Conservation (phyloP, 1,284 basidiomycete genomes). For the Termitomyces sp. region DNA sequence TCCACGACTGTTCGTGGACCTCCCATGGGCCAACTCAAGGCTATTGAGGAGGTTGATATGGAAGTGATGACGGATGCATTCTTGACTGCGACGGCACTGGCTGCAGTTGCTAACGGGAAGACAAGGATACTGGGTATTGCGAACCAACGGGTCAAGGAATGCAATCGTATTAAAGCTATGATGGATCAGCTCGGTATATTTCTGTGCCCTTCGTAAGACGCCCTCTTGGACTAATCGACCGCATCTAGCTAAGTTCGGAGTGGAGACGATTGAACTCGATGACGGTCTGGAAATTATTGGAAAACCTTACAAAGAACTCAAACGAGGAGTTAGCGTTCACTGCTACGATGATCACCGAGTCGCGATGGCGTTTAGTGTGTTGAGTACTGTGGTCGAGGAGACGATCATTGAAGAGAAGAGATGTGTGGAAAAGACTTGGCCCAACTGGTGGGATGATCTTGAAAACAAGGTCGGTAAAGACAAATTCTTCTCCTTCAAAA, state of each 20-base stretch:
- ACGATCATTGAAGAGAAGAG: slow-evolving; percentile 93
- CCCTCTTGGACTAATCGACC: slow-evolving; percentile 1
- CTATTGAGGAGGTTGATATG: slow-evolving; percentile 92
- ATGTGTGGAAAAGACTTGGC: slow-evolving; percentile 99
- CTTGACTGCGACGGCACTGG: slow-evolving; percentile 89
- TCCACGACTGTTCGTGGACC: slow-evolving; percentile 95
- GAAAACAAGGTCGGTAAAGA: slow-evolving; percentile 71
- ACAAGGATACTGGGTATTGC: slow-evolving; percentile 94
- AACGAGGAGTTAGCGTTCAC: slow-evolving; percentile 72
- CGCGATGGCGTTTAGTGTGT: slow-evolving; percentile 96
- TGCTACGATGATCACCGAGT: slow-evolving; percentile 99
- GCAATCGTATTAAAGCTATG: slow-evolving; percentile 96
- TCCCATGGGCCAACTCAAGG: slow-evolving; percentile 73
- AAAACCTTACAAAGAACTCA: slow-evolving; percentile 58
- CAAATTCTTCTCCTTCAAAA: neutral
- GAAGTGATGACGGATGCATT: slow-evolving; percentile 99
- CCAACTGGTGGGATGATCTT: slow-evolving; percentile 99
- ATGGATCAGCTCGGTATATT: slow-evolving; percentile 84
- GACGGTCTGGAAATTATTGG: slow-evolving; percentile 93
- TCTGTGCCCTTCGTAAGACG: neutral
- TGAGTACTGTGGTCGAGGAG: slow-evolving; percentile 70
- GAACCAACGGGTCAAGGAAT: slow-evolving; percentile 98
- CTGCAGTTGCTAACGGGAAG: slow-evolving; percentile 74
- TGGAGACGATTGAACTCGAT: slow-evolving; percentile 87
- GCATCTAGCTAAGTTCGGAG: slow-evolving; percentile 83